A percentile compares a stretch with the other conserved stretches of the same genome.
phyloP scores from a whole-genome alignment of 2,329 filamentous ascomycete species.

The Fusarium sororula region DNA sequence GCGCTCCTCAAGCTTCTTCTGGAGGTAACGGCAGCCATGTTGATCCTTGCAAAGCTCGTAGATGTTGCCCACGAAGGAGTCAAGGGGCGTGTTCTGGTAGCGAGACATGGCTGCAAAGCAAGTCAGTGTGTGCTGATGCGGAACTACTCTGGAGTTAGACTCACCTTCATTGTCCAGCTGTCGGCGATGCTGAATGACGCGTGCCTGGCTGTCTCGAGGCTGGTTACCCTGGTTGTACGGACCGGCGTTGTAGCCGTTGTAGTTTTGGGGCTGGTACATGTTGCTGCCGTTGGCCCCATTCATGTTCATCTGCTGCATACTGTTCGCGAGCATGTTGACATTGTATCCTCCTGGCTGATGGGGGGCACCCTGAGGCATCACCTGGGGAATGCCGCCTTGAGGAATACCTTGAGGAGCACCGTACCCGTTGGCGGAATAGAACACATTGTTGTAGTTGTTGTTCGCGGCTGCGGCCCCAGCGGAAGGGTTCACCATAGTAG shows the following conservation, averaged over 20 bases:
- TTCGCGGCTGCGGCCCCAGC: slow-evolving; percentile 36
- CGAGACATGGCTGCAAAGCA: slow-evolving; percentile 70
- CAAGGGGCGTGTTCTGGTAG: slow-evolving; percentile 84
- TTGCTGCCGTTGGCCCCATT: slow-evolving; percentile 52
- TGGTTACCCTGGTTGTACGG: slow-evolving; percentile 62
- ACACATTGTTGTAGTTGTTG: slow-evolving; percentile 46
- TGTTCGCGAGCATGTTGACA: slow-evolving; percentile 66
- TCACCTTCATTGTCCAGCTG: slow-evolving; percentile 77
- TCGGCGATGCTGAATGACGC: slow-evolving; percentile 79
- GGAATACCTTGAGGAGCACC: slow-evolving; percentile 41
- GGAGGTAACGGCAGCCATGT: slow-evolving; percentile 94
- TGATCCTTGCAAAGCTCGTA: slow-evolving; percentile 96
- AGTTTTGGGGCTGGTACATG: slow-evolving; percentile 67
- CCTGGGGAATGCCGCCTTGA: slow-evolving; percentile 17
- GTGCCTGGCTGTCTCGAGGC: slow-evolving; percentile 77
- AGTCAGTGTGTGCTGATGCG: slow-evolving; percentile 42
- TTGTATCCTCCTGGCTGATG: slow-evolving; percentile 44
- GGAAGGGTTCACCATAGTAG: slow-evolving; percentile 41
- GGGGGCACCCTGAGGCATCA: slow-evolving; percentile 25
- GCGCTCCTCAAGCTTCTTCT: slow-evolving; percentile 95
- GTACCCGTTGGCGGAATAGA: slow-evolving; percentile 46
- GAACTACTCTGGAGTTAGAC: slow-evolving; percentile 11
- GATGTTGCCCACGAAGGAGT: slow-evolving; percentile 83
- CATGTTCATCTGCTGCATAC: slow-evolving; percentile 73
- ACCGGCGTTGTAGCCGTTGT: slow-evolving; percentile 63